phyloP scores from a whole-genome alignment of 2,329 filamentous ascomycete species.

The Epichloe sibirici region DNA sequence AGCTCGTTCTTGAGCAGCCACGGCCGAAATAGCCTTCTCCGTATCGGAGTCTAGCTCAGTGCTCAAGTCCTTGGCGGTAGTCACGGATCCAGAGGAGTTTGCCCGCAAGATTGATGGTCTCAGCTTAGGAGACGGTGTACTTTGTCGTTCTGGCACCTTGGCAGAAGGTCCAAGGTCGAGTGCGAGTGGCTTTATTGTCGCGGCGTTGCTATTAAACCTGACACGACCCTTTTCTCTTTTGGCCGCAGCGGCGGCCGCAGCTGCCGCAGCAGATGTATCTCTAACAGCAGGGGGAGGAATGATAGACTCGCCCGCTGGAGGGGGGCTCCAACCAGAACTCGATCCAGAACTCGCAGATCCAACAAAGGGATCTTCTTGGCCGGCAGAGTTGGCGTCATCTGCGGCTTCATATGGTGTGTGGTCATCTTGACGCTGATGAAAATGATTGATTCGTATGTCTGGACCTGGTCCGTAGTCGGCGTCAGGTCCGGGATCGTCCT shows the following conservation, averaged over 20 bases:
- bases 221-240: conserved; percentile 35
- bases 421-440: background rate
- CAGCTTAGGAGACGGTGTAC: conserved; percentile 15
- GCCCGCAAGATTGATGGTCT: conserved; percentile 31
- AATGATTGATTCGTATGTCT: background rate
- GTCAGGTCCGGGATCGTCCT: conserved; percentile 2
- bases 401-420: background rate
- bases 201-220: conserved; percentile 35
- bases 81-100: conserved; percentile 27
- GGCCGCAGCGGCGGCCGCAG: conserved; percentile 2
- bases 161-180: conserved; percentile 6
- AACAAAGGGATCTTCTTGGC: background rate
- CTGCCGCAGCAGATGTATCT: background rate
- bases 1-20: conserved; percentile 32
- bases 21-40: conserved; percentile 21
- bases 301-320: background rate
- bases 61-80: conserved; percentile 13
- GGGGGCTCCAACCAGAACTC: background rate
- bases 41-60: conserved; percentile 16
- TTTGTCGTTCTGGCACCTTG: background rate
- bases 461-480: background rate
- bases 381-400: background rate
- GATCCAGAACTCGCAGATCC: background rate
- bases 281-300: background rate
- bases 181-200: conserved; percentile 16